phyloP scores from a whole-genome alignment of 768 basidiomycete genomes.

The Mrakia frigida region DNA sequence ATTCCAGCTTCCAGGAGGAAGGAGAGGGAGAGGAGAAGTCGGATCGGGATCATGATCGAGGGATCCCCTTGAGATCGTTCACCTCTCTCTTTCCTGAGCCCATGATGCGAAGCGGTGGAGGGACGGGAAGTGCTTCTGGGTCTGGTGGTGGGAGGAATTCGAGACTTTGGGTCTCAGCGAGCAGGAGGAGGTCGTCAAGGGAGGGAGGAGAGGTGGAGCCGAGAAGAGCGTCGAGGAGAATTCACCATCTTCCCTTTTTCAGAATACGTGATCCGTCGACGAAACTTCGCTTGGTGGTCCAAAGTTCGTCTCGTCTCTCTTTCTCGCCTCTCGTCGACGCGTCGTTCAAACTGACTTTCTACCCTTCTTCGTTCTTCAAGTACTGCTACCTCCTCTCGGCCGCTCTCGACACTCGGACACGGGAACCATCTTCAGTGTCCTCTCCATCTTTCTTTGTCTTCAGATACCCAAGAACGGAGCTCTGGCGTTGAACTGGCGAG shows the following conservation, averaged over 20 bases:
- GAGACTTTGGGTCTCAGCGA: neutral
- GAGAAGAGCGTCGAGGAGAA: neutral
- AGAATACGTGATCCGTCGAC: slow-evolving; percentile 49
- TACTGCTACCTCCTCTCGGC: slow-evolving; percentile 52
- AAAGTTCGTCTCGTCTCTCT: neutral
- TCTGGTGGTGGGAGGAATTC: neutral
- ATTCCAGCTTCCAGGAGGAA: neutral
- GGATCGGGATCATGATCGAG: neutral
- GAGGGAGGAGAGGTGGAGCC: neutral
- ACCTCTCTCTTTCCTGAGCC: neutral
- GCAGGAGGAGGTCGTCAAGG: neutral
- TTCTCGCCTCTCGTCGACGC: neutral
- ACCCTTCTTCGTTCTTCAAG: neutral
- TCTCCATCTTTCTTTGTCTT: slow-evolving; percentile 45
- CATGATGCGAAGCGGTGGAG: neutral
- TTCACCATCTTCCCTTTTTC: neutral
- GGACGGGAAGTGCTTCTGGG: neutral
- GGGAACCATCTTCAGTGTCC: slow-evolving; percentile 49
- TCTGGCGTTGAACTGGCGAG: slow-evolving; percentile 47
- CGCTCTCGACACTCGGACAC: slow-evolving; percentile 49
- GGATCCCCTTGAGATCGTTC: neutral
- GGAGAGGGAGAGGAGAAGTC: neutral
- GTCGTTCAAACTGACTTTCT: neutral
- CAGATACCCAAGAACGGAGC: slow-evolving; percentile 46
- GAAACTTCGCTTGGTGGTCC: slow-evolving; percentile 35